phyloP scores from a whole-genome alignment of 768 basidiomycete genomes.

The Boletus reticuloceps region DNA sequence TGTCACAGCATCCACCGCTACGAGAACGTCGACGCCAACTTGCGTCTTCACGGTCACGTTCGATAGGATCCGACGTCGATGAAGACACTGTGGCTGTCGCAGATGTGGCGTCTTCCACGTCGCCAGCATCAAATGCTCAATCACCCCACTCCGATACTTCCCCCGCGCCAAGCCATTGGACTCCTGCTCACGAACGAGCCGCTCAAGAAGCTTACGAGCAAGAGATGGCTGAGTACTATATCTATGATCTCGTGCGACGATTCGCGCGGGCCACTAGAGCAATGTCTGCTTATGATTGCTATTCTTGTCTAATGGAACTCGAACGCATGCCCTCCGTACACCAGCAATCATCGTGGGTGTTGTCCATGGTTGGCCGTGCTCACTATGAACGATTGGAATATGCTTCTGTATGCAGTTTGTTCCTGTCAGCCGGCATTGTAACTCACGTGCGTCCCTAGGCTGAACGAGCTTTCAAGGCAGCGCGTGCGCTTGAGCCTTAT shows the following conservation, averaged over 20 bases:
- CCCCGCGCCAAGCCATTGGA: conserved; percentile 61
- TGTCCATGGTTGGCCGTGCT: conserved; percentile 81
- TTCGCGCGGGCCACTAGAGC: conserved; percentile 81
- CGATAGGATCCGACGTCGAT: conserved; percentile 69
- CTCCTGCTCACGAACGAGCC: conserved; percentile 63
- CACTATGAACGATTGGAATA: conserved; percentile 92
- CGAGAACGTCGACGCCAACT: conserved; percentile 62
- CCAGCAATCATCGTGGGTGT: conserved; percentile 71
- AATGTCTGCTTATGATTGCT: conserved; percentile 73
- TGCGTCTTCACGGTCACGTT: conserved; percentile 54
- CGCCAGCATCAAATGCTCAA: conserved; percentile 54
- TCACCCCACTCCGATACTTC: conserved; percentile 67
- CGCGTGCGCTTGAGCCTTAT: conserved; percentile 86
- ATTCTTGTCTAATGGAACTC: conserved; percentile 70
- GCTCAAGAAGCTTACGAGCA: conserved; percentile 69
- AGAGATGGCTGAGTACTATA: conserved; percentile 76
- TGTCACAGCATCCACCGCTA: conserved; percentile 30
- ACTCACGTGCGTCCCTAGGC: conserved; percentile 52
- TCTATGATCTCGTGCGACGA: conserved; percentile 75
- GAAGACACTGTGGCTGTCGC: conserved; percentile 51
- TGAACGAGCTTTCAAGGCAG: conserved; percentile 81
- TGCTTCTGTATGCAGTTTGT: conserved; percentile 53
- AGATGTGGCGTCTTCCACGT: conserved; percentile 57
- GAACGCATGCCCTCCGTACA: conserved; percentile 73
- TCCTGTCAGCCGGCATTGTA: conserved; percentile 13